Evolutionary conservation across 768 basidiomycete species (phyloP), one percentile per base, ranked within the genome.

Genomic region (Lactifluus piperatus): DNA sequence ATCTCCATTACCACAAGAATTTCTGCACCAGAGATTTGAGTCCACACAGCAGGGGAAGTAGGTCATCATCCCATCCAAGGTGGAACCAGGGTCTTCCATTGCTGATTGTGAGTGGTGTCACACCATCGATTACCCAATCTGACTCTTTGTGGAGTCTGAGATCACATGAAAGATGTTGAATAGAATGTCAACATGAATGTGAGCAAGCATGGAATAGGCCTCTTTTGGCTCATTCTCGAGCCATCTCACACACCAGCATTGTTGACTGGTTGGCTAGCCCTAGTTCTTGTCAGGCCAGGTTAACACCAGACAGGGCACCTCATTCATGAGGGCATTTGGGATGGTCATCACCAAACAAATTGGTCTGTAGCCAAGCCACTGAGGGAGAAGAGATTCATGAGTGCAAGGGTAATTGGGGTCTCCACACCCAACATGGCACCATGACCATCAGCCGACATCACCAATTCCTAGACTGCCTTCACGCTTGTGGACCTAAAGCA

Each of bases 141-240:
- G 11, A 56, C 46, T 7, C 9, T 30, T 30, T 49, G 44, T 54
- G 13, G 18, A 63, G 75, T 67, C 56, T 65, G 60, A 39, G 68
- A 71, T 18, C 69, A 68, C 26, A 53, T 70, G 41, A 71, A 41
- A 18, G 68, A 72, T 27, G 63, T 64, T 13, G 69, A 68, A 47
- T 68, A 22, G 72, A 69, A n/a, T 70, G 51, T 14, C 60, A 62
- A 43, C 73, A 70, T 50, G 76, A 79, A 52, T 78, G 72, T 34
- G 80, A 82, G 66, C 75, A 74, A 48, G 74, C 74, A 45, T 77
- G 81, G 82, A 79, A 78, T 46, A 79, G 73, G 61, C 76, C 73
- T 10, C 55, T 64, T 71, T 18, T 71, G 72, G 61, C 75, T 75
- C 20, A 69, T 71, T 57, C 54, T 62, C 55, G 71, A 69, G 51